Evolutionary conservation across 345 rosid species (phyloP).

Genomic region (Dovyalis caffra): DNA sequence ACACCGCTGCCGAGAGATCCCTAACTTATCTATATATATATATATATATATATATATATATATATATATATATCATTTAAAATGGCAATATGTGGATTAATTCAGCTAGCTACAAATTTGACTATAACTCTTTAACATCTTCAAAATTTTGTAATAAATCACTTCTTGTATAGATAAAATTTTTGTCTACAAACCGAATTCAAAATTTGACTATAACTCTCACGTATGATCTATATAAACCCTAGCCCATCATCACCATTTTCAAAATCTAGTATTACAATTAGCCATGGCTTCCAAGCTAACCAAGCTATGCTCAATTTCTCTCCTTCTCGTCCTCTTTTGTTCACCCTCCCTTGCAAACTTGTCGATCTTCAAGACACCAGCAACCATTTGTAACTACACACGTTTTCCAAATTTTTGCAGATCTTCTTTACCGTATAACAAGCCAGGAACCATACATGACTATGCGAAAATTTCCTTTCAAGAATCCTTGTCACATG

Average conservation of each 20-base stretch:
- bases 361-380: background rate
- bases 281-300: slow-evolving; percentile 20
- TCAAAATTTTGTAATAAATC: too few relatives aligned
- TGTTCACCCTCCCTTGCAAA: slow-evolving; percentile 21
- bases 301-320: background rate
- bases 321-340: slow-evolving; percentile 14
- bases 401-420: slow-evolving; percentile 31
- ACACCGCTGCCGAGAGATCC: too few relatives aligned
- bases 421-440: slow-evolving; percentile 12
- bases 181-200: too few relatives aligned
- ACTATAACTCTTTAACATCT: too few relatives aligned
- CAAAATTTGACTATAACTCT: too few relatives aligned
- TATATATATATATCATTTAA: too few relatives aligned
- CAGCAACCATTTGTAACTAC: slow-evolving; percentile 19
- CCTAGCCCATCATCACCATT: background rate
- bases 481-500: slow-evolving; percentile 14
- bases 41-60: too few relatives aligned
- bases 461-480: slow-evolving; percentile 27
- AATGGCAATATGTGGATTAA: too few relatives aligned
- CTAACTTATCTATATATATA: too few relatives aligned
- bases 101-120: too few relatives aligned
- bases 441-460: slow-evolving; percentile 18
- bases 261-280: background rate
- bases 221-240: background rate
- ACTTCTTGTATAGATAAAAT: too few relatives aligned